Evolutionary conservation across 148 eudicot genomes (phyloP), one percentile per base, ranked within the genome.

Genomic region (Selenicereus undatus): DNA sequence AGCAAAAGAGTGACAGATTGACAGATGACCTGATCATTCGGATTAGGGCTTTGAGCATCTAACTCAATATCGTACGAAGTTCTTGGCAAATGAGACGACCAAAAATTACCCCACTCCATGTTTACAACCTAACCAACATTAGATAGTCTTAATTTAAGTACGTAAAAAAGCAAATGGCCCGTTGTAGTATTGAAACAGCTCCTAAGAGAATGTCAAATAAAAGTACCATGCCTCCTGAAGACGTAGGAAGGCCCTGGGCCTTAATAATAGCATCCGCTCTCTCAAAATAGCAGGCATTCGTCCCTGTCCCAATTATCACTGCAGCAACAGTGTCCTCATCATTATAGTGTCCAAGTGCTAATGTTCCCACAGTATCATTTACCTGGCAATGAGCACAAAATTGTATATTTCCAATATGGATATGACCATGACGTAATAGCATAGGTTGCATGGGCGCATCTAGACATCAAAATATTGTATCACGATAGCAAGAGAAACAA

Each of bases 31-130:
- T 95, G 99, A 79, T 93, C 95, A 78, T 91, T 90, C 2, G 95
- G 97, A 74, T 95, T 93, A 66, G 91, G 93, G 90, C 99, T 95
- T 73, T 91, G 88, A 21, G 89, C 86, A 88, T 95, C 99, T 83
- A 95, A 85, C 79, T 93, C 97, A 2, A 86, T 82, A 78, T 95
- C 99, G 13, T 92, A 93, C 42, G 88, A 70, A 21, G 97, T 95
- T 78, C 98, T 92, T 11, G 99, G 99, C 88, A 95, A 88, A 87
- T 93, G 97, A 65, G 97, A 90, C 52, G 98, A 93, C 97, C 94
- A 95, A 83, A 93, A 93, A 82, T 93, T 93, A 54, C 97, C 98
- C 98, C 98, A 95, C 88, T 95, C 97, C 91, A 87, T 92, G 88
- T 95, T 95, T 65, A 95, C 89, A 75, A 92, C 98, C 98, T 95